A percentile compares a stretch with the other conserved stretches of the same genome.
These are phyloP conservation scores for Rhizophagus clarus DNA, from an alignment of 192 early-diverging fungal species.

Conservation along the genomic window DNA sequence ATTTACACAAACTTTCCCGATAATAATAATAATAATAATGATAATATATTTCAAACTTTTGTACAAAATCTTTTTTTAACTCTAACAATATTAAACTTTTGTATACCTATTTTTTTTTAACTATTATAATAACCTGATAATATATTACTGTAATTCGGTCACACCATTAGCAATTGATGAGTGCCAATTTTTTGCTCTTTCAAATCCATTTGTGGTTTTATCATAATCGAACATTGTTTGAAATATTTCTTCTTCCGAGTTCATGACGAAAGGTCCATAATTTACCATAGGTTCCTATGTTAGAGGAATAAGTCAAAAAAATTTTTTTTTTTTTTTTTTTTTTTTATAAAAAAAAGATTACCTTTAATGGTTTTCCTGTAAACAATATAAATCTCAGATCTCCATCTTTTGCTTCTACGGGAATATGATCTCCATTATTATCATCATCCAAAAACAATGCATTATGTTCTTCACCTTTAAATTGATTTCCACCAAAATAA, in stretches of 20 bases:
- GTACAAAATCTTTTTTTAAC: too few relatives aligned
- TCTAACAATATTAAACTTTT: too few relatives aligned
- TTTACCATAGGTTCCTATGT: slow-evolving; percentile 45
- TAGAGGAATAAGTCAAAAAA: background rate
- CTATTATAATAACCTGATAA: too few relatives aligned
- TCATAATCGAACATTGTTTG: slow-evolving; percentile 62
- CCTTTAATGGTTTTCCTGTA: slow-evolving; percentile 43
- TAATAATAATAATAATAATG: too few relatives aligned
- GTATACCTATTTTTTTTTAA: too few relatives aligned
- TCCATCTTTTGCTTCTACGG: slow-evolving; percentile 25
- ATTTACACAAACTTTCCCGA: too few relatives aligned
- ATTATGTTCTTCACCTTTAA: slow-evolving; percentile 38
- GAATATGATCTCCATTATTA: slow-evolving; percentile 13
- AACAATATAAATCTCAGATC: slow-evolving; percentile 41
- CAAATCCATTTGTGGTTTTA: slow-evolving; percentile 67
- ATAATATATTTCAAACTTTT: too few relatives aligned
- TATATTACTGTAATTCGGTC: slow-evolving; percentile 25
- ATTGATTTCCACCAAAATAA: slow-evolving; percentile 51
- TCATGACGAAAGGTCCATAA: slow-evolving; percentile 70
- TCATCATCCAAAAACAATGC: slow-evolving; percentile 17
- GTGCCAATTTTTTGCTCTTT: slow-evolving; percentile 58
- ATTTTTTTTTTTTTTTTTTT: background rate
- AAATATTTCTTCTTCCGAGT: slow-evolving; percentile 53
- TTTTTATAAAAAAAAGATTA: background rate
- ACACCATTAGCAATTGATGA: slow-evolving; percentile 41